phyloP scores from a whole-genome alignment of 441 rosid species.

The Isatis lusitanica region DNA sequence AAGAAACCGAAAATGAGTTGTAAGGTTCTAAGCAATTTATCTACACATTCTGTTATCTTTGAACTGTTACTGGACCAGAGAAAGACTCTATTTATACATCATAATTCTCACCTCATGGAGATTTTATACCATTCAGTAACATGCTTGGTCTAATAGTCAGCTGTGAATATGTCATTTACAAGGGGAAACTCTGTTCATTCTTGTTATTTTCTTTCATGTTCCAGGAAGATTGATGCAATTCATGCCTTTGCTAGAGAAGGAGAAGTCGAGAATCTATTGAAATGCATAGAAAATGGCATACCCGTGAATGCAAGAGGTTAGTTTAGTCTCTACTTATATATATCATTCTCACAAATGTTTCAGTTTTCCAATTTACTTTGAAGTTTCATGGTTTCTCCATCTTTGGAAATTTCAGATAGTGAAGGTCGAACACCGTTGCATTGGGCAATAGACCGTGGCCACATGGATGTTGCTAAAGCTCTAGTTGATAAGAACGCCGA shows the following conservation, averaged over 20 bases:
- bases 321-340: not conserved
- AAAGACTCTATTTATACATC: not conserved
- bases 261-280: conserved; percentile 57
- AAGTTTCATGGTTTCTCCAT: not conserved
- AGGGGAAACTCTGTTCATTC: not conserved
- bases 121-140: not conserved
- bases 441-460: conserved; percentile 97
- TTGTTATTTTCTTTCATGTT: not conserved
- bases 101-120: not conserved
- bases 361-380: conserved; percentile 8
- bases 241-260: conserved; percentile 93
- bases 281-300: conserved; percentile 65
- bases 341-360: not conserved
- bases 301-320: conserved; percentile 65
- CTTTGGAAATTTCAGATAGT: conserved; percentile 55
- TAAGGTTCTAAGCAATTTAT: conserved; percentile 48
- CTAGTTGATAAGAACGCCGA: conserved; percentile 66
- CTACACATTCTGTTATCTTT: not conserved
- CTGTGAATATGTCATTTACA: not conserved
- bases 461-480: conserved; percentile 49
- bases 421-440: conserved; percentile 87
- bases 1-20: conserved; percentile 74
- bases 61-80: not conserved
- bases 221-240: conserved; percentile 80
- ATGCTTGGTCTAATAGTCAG: not conserved